Evolutionary conservation across 2,329 filamentous ascomycete species (phyloP).

Genomic region (Sclerotinia subarctica): DNA sequence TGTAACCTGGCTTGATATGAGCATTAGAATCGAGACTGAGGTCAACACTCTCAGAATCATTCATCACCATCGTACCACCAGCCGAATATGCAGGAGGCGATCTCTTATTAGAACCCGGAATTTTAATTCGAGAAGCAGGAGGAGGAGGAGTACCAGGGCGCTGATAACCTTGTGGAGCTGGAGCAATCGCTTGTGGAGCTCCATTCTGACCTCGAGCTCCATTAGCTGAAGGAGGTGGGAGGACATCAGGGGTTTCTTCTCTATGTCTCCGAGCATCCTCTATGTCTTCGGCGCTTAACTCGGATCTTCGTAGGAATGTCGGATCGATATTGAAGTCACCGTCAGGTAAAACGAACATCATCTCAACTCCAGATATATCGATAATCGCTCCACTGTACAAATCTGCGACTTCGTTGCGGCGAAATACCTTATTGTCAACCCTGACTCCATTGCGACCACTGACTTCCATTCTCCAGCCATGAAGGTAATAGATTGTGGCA

Average conservation of each 20-base stretch:
- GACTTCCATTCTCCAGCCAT: slow-evolving; percentile 78
- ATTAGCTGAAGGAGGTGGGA: neutral
- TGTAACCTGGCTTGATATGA: slow-evolving; percentile 92
- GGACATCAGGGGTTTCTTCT: neutral
- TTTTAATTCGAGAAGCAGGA: slow-evolving; percentile 28
- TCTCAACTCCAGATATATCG: slow-evolving; percentile 88
- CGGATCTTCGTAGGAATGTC: slow-evolving; percentile 67
- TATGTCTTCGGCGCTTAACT: slow-evolving; percentile 30
- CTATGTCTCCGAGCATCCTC: neutral
- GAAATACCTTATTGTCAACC: slow-evolving; percentile 70
- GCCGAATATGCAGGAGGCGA: slow-evolving; percentile 33
- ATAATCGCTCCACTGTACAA: slow-evolving; percentile 87
- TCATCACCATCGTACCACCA: slow-evolving; percentile 46
- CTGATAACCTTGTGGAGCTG: slow-evolving; percentile 58
- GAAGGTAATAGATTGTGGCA: slow-evolving; percentile 70
- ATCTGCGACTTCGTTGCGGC: slow-evolving; percentile 58
- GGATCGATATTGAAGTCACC: slow-evolving; percentile 64
- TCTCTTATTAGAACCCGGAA: slow-evolving; percentile 31
- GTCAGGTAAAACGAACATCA: slow-evolving; percentile 95
- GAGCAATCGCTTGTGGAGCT: slow-evolving; percentile 50
- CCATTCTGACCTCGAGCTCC: slow-evolving; percentile 27
- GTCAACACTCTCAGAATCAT: slow-evolving; percentile 57
- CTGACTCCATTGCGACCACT: slow-evolving; percentile 90
- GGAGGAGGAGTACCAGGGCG: slow-evolving; percentile 59
- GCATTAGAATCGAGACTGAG: slow-evolving; percentile 79